Evolutionary conservation across 2,329 filamentous ascomycete species (phyloP).

Genomic region (Ophiostoma populinum): DNA sequence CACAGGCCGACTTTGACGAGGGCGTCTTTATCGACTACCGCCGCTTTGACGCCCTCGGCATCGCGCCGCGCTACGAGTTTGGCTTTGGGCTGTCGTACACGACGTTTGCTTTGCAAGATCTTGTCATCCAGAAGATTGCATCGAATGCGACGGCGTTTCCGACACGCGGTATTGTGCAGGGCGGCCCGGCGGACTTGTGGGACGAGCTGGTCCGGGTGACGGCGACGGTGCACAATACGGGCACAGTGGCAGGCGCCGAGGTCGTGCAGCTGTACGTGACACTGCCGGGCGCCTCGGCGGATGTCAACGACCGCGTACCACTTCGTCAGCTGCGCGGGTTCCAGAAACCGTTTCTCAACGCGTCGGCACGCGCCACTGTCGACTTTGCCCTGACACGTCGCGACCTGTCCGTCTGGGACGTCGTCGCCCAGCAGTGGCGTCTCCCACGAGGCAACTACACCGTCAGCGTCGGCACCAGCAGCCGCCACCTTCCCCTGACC

Average conservation of each 20-base stretch:
- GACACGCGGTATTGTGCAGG: constrained; percentile 21
- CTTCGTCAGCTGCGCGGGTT: constrained; percentile 47
- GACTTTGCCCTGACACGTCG: constrained; percentile 39
- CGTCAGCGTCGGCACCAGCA: constrained; percentile 26
- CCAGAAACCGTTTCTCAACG: constrained; percentile 36
- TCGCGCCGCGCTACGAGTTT: constrained; percentile 35
- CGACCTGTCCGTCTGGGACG: constrained; percentile 52
- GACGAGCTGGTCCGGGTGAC: constrained; percentile 24
- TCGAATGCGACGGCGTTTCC: constrained; percentile 18
- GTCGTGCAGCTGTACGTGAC: constrained; percentile 28
- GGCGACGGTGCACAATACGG: constrained; percentile 24
- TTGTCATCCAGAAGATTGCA: constrained; percentile 17
- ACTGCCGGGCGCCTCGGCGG: constrained; percentile 17
- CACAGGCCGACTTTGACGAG: constrained; percentile 8
- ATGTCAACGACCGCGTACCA: constrained; percentile 18
- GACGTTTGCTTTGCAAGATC: constrained; percentile 27
- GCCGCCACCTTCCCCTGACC: constrained; percentile 22
- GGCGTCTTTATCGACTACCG: constrained; percentile 36
- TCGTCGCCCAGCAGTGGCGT: constrained; percentile 41
- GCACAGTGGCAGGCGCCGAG: constrained; percentile 23
- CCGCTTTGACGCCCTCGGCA: constrained; percentile 30
- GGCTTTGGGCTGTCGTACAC: constrained; percentile 40
- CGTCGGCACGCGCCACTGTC: constrained; percentile 25
- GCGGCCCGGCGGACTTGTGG: constrained; percentile 30
- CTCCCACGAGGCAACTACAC: constrained; percentile 24